These are phyloP conservation scores for Nectriaceae sp. DNA, from an alignment of 2,329 filamentous ascomycete genomes.

Conservation along the genomic window DNA sequence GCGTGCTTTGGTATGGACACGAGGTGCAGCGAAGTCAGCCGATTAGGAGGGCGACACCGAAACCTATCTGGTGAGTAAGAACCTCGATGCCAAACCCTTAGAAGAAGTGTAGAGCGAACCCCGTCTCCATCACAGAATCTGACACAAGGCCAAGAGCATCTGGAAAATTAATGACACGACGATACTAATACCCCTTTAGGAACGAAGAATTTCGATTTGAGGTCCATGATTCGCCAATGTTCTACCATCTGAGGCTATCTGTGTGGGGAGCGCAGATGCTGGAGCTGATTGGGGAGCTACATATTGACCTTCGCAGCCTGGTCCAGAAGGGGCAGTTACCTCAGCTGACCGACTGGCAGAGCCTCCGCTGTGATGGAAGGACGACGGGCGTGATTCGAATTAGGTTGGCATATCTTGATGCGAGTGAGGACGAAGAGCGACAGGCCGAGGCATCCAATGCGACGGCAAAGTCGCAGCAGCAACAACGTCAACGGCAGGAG, in stretches of 20 bases:
- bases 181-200: constrained; percentile 21
- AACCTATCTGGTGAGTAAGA: constrained; percentile 27
- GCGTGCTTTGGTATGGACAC: constrained; percentile 28
- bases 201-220: constrained; percentile 28
- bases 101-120: constrained; percentile 11
- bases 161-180: not conserved
- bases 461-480: constrained; percentile 16
- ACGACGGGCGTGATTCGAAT: constrained; percentile 21
- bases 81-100: constrained; percentile 3
- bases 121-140: too few relatives aligned
- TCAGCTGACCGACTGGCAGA: constrained; percentile 23
- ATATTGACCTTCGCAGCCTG: constrained; percentile 26
- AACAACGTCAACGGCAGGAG: constrained; percentile 17
- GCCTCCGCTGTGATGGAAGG: constrained; percentile 17
- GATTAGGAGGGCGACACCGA: constrained; percentile 18
- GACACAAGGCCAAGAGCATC: constrained; percentile 2
- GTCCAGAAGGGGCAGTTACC: constrained; percentile 19
- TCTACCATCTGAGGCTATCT: constrained; percentile 25
- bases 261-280: constrained; percentile 29
- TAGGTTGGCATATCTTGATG: constrained; percentile 20
- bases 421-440: constrained; percentile 20
- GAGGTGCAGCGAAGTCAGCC: constrained; percentile 24
- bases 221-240: constrained; percentile 28
- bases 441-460: constrained; percentile 19
- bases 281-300: constrained; percentile 26